Evolutionary conservation across 164 flowering plant genomes (phyloP).

Genomic region (Aristolochia contorta): DNA sequence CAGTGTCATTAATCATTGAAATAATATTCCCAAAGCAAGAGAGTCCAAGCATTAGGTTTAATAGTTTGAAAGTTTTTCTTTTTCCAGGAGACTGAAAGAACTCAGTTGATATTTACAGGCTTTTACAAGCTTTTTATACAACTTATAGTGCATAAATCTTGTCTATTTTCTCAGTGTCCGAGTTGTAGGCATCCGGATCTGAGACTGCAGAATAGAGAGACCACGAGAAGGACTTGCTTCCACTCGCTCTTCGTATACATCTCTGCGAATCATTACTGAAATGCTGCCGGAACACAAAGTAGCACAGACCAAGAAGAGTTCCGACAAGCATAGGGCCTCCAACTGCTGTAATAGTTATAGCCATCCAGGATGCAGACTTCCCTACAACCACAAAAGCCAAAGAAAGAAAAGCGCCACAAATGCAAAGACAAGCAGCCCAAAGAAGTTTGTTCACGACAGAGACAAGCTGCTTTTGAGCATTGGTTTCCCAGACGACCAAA

Average conservation of each 20-base stretch:
- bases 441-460: constrained; percentile 85
- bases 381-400: constrained; percentile 83
- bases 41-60: no score
- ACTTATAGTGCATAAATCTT: constrained; percentile 56
- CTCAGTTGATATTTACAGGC: constrained; percentile 5
- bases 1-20: no score
- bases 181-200: constrained; percentile 63
- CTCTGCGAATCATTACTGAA: constrained; percentile 65
- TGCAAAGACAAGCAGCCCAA: constrained; percentile 93
- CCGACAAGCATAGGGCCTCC: constrained; percentile 68
- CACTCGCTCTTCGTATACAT: constrained; percentile 61
- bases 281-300: constrained; percentile 68
- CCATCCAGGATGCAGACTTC: constrained; percentile 59
- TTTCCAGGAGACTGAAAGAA: not conserved
- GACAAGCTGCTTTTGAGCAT: constrained; percentile 75
- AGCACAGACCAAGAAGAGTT: constrained; percentile 76
- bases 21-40: no score
- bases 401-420: constrained; percentile 73
- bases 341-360: constrained; percentile 46
- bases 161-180: constrained; percentile 43
- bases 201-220: constrained; percentile 56
- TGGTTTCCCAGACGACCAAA: constrained; percentile 89
- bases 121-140: constrained; percentile 1
- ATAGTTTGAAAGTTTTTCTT: no score
- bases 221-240: constrained; percentile 90